A percentile compares a stretch with the other conserved stretches of the same genome.
Conservation (phyloP, 345 rosid species). For the Syzygium grande region DNA sequence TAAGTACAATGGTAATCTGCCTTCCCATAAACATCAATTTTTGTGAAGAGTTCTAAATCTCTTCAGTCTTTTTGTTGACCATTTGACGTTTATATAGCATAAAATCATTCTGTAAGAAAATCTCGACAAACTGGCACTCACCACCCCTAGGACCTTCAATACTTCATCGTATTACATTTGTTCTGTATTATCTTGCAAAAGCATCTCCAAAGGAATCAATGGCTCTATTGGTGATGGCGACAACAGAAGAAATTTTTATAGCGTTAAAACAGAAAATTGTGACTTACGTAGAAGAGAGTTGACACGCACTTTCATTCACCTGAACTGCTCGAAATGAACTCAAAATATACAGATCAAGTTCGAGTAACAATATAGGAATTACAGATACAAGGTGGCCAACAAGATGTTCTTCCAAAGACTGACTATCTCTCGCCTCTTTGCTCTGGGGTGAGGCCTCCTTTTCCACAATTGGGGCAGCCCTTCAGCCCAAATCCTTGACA, state of each 20-base stretch:
- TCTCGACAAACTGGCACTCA: background rate
- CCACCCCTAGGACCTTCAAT: background rate
- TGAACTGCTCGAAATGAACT: background rate
- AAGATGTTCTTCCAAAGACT: background rate
- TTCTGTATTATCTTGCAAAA: background rate
- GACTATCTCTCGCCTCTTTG: conserved; percentile 61
- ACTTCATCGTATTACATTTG: background rate
- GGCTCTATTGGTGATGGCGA: background rate
- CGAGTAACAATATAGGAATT: background rate
- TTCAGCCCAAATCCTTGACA: conserved; percentile 81
- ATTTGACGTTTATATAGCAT: background rate
- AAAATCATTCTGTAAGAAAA: background rate
- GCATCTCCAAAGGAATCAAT: background rate
- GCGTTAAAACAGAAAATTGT: background rate
- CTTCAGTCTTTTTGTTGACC: background rate
- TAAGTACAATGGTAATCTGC: background rate
- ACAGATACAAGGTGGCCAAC: background rate
- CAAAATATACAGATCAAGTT: background rate
- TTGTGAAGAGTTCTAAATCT: too few species aligned
- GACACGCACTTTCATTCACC: background rate
- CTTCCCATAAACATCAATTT: background rate
- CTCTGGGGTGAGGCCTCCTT: conserved; percentile 71
- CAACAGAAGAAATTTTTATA: background rate
- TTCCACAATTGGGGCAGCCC: conserved; percentile 65
- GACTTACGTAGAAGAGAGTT: background rate